A percentile compares a stretch with the other conserved stretches of the same genome.
Conservation (phyloP, 2,329 filamentous ascomycete species). For the Alternaria incomplexa region DNA sequence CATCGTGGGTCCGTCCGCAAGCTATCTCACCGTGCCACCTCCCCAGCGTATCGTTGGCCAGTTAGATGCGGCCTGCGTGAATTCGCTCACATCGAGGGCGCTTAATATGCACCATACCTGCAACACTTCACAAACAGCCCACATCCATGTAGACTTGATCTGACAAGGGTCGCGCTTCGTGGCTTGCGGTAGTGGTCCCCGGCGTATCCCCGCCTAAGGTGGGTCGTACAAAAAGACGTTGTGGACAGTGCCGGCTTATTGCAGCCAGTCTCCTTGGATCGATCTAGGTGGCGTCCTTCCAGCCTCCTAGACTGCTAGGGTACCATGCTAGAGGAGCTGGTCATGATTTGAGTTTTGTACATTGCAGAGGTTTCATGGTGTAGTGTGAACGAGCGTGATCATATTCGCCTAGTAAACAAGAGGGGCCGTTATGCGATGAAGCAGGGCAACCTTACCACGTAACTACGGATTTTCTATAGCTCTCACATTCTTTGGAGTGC, state of each 20-base stretch:
- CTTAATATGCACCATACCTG: conserved; percentile 14
- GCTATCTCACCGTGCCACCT: conserved; percentile 31
- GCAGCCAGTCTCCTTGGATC: conserved; percentile 16
- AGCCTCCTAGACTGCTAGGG: conserved; percentile 3
- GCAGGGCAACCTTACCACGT: conserved; percentile 14
- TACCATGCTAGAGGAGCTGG: background rate
- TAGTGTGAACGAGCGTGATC: conserved; percentile 6
- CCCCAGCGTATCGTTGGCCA: conserved; percentile 30
- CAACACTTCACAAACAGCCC: conserved; percentile 18
- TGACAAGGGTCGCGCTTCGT: conserved; percentile 15
- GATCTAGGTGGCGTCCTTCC: conserved; percentile 12
- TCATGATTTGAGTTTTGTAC: background rate
- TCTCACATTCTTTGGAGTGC: conserved; percentile 5
- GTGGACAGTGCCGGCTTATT: conserved; percentile 23
- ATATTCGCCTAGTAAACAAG: conserved; percentile 3
- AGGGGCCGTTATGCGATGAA: conserved; percentile 10
- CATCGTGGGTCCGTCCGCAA: conserved; percentile 16
- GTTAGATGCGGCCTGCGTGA: conserved; percentile 17
- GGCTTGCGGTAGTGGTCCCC: conserved; percentile 23
- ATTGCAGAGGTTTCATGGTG: background rate
- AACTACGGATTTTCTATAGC: conserved; percentile 16
- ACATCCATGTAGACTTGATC: conserved; percentile 18
- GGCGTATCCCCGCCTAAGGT: conserved; percentile 19
- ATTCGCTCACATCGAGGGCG: conserved; percentile 18
- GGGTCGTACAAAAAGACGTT: conserved; percentile 29